Evolutionary conservation across 106 monocot species (phyloP), one percentile per base, ranked within the genome.

Genomic region (Xerophyta viscosa): DNA sequence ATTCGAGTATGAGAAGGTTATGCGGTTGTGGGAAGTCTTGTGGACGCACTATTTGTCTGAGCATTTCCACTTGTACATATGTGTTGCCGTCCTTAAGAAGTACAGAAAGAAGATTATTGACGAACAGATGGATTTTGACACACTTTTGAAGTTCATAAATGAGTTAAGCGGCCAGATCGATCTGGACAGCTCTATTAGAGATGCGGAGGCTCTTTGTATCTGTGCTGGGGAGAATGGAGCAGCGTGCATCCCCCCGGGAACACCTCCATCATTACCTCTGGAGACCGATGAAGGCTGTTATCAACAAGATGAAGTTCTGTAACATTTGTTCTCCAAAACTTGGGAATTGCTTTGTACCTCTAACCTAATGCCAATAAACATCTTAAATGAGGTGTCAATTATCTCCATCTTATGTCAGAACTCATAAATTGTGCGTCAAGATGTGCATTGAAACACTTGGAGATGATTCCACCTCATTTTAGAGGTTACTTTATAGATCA

Each of bases 41-140:
- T 96, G 94, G 94, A 89, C 94, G 6, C 81, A 89, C 24, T 73
- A 96, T 52, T 23, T 74, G 23, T 85, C 88, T 1, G 94, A 96
- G 53, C 94, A 96, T 54, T 81, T 96, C 65, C 94, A 96, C 62
- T 56, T 96, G 58, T 96, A 88, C 55, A 37, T 96, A 0, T 96
- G 88, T 27, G 81, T 96, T 3, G 88, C 94, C 3, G 79, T 96
- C 45, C 60, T 96, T 54, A 96, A 85, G 56, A 71, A 52, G 27
- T 71, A 82, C 69, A 71, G 81, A 17, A 64, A 50, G 28, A 66
- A 70, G 25, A 85, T 96, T 22, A 75, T 88, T 7, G 70, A 54
- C 2, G 88, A 96, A 50, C 70, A 73, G 56, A 96, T 96, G 94
- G 88, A 89, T 48, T 96, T 96, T 22, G 94, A 96, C 42, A 82